Conservation (phyloP, 2,329 filamentous ascomycete species). For the Elsinoe batatas region DNA sequence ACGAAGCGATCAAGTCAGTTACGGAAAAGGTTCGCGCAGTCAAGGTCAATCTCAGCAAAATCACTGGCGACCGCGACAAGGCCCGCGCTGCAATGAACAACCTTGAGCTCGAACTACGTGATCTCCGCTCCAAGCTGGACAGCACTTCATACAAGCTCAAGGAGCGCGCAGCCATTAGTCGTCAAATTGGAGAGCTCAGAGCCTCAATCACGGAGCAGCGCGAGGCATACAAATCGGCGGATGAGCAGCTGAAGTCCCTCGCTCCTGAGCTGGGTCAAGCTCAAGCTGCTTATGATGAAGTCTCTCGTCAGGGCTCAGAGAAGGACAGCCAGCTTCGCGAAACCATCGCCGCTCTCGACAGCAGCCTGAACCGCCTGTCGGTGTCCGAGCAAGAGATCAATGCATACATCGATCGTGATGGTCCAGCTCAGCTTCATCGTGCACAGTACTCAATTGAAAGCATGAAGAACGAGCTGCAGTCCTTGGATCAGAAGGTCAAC, state of each 20-base stretch:
- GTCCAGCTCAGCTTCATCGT: conserved; percentile 57
- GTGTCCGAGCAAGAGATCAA: conserved; percentile 68
- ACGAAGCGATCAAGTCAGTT: conserved; percentile 59
- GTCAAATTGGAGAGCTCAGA: conserved; percentile 64
- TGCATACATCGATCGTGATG: conserved; percentile 66
- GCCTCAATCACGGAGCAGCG: conserved; percentile 59
- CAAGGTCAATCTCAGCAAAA: conserved; percentile 54
- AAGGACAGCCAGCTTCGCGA: conserved; percentile 64
- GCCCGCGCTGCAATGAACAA: conserved; percentile 54
- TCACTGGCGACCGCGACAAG: conserved; percentile 62
- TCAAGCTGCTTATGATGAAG: conserved; percentile 66
- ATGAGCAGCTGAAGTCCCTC: conserved; percentile 63
- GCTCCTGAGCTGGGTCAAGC: conserved; percentile 67
- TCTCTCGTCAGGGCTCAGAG: conserved; percentile 57
- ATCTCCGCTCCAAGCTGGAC: conserved; percentile 62
- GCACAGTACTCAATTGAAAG: conserved; percentile 52
- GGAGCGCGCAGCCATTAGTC: conserved; percentile 62
- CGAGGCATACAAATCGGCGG: conserved; percentile 57
- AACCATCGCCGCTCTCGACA: conserved; percentile 60
- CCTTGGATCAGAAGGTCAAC: conserved; percentile 57
- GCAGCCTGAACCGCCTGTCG: conserved; percentile 67
- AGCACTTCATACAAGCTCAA: conserved; percentile 65
- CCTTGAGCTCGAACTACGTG: conserved; percentile 68
- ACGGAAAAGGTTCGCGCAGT: conserved; percentile 57
- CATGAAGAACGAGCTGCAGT: conserved; percentile 56